Evolutionary conservation across 2,329 filamentous ascomycete genomes (phyloP), one percentile per base, ranked within the genome.

Genomic region (Sclerotinia borealis): DNA sequence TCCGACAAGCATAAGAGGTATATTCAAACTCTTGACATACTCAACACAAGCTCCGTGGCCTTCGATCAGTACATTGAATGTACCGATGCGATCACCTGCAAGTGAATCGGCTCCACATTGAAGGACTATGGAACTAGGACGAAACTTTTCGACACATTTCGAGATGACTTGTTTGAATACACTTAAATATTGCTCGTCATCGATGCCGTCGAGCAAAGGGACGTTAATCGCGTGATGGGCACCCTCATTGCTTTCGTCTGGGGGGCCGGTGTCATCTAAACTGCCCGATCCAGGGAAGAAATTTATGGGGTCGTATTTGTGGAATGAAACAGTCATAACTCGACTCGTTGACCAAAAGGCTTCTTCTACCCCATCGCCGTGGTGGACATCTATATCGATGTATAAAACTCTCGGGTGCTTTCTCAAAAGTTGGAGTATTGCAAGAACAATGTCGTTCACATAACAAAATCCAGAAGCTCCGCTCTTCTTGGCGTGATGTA

Each of bases 381-480:
- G 92, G 74, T 96, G 92, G 1, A 96, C 91, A 74, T 96, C 92
- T 69, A 96, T 96, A 74, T 96, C 92, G 71, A 98, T 93, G 76
- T 98, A 97, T 64, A 98, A 82, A 9, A 98, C 93, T 55, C 93
- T 89, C 19, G 92, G 87, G 70, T 93, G 86, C 72, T 88, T 84
- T 36, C 90, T 88, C 19, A 98, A 81, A 11, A 99, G 84, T 75
- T 97, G 90, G 43, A 98, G 83, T 70, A 97, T 95, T 41, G 90
- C 92, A 52, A 99, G 84, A 64, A 98, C 95, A 71, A 98, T 98
- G 76, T 99, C 95, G 76, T 99, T 99, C 78, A 98, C 92, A 78
- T 99, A 99, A 79, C 95, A 99, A 77, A 99, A 99, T 0, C 95
- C 95, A 17, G 90, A 93, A 0, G 95, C 93, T 77, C 96, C 92